A percentile compares a stretch with the other conserved stretches of the same genome.
phyloP scores from a whole-genome alignment of 768 basidiomycete species.

The Russula abietina region DNA sequence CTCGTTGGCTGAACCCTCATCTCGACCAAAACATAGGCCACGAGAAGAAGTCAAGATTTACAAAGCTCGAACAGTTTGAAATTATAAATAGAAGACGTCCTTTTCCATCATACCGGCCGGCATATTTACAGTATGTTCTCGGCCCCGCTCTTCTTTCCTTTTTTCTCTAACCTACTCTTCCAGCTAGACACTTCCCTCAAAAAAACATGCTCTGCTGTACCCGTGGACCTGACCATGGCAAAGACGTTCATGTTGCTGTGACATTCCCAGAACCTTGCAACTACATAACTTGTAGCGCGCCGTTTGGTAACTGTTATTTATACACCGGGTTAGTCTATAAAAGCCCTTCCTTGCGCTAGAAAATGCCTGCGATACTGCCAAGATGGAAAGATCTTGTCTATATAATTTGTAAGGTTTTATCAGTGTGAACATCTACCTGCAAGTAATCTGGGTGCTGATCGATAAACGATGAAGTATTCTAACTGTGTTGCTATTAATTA shows the following conservation, averaged over 20 bases:
- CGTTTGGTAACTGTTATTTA: background rate
- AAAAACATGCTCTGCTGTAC: background rate
- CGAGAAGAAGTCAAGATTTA: slow-evolving; percentile 88
- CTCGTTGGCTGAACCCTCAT: background rate
- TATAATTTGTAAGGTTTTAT: background rate
- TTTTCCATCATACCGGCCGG: background rate
- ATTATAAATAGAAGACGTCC: background rate
- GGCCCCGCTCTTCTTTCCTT: background rate
- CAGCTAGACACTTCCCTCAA: background rate
- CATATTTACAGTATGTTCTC: too few relatives aligned
- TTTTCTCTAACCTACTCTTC: background rate
- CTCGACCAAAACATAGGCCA: slow-evolving; percentile 32
- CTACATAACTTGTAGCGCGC: background rate
- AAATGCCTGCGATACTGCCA: background rate
- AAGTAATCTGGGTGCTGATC: background rate
- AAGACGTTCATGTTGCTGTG: background rate
- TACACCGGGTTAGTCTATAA: background rate
- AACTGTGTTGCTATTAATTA: background rate
- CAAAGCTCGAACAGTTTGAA: slow-evolving; percentile 45
- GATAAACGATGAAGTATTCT: background rate
- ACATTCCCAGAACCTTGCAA: background rate
- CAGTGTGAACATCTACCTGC: background rate
- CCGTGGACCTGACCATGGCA: background rate
- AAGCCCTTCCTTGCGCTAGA: background rate
- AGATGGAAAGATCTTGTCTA: background rate